Evolutionary conservation across 257 asterid genomes (phyloP).

Genomic region (Ajuga chamaepitys): DNA sequence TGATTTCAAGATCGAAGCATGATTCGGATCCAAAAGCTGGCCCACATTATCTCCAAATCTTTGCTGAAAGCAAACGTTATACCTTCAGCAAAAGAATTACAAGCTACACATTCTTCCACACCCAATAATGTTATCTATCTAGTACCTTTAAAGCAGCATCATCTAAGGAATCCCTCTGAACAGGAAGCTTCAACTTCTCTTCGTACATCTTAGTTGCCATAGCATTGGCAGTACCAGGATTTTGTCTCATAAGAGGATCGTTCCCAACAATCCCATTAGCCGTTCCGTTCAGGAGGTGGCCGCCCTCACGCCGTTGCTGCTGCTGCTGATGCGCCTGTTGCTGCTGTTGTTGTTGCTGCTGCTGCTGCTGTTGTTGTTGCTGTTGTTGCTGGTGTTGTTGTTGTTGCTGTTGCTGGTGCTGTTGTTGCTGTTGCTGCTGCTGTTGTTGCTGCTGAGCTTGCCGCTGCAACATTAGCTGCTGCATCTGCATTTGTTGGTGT

Average conservation of each 20-base stretch:
- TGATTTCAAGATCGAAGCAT: conserved; percentile 85
- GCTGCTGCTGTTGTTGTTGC: conserved; percentile 49
- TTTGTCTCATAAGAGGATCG: conserved; percentile 78
- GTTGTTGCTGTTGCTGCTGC: conserved; percentile 52
- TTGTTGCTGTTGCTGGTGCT: conserved; percentile 52
- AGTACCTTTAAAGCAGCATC: conserved; percentile 87
- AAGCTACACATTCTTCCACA: background rate
- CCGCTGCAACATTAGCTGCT: conserved; percentile 64
- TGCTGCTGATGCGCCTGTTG: conserved; percentile 46
- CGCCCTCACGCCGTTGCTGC: conserved; percentile 73
- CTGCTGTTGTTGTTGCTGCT: conserved; percentile 38
- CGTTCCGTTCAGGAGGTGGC: conserved; percentile 69
- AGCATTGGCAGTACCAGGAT: conserved; percentile 76
- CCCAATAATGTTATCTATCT: background rate
- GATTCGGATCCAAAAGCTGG: conserved; percentile 78
- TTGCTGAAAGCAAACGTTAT: conserved; percentile 53
- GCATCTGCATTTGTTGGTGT: conserved; percentile 54
- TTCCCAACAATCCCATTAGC: conserved; percentile 77
- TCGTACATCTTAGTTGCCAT: conserved; percentile 86
- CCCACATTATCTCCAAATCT: conserved; percentile 75
- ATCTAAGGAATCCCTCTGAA: conserved; percentile 78
- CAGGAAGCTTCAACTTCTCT: conserved; percentile 72
- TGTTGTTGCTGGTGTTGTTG: conserved; percentile 57
- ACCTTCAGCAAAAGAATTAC: conserved; percentile 5
- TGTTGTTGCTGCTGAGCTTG: conserved; percentile 74